These are phyloP conservation scores for Abrus pulchellus DNA, from an alignment of 306 rosid species.

Conservation along the genomic window DNA sequence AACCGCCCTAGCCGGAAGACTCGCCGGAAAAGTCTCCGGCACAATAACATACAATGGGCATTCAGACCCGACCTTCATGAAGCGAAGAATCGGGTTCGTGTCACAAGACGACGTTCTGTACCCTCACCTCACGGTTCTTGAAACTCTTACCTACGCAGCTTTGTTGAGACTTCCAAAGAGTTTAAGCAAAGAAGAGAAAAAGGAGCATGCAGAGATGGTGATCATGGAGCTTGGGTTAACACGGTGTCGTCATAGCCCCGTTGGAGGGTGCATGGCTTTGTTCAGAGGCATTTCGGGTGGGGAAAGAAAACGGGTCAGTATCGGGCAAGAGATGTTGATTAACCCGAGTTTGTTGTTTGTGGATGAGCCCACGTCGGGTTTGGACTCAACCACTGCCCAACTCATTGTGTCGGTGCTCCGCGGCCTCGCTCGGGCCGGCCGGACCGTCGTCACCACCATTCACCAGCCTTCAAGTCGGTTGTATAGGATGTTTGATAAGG, in stretches of 20 bases:
- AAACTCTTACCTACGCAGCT: constrained; percentile 76
- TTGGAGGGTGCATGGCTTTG: constrained; percentile 71
- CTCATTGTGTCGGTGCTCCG: constrained; percentile 61
- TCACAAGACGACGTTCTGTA: constrained; percentile 82
- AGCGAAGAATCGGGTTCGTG: constrained; percentile 79
- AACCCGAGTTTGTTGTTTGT: constrained; percentile 81
- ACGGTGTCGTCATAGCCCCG: constrained; percentile 62
- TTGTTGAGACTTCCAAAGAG: constrained; percentile 69
- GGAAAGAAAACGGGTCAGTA: constrained; percentile 84
- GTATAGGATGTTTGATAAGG: constrained; percentile 85
- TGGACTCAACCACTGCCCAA: constrained; percentile 86
- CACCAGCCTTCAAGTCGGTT: constrained; percentile 88
- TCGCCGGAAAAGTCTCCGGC: constrained; percentile 74
- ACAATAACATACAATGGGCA: constrained; percentile 72
- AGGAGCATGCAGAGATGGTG: constrained; percentile 66
- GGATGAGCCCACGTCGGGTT: constrained; percentile 92
- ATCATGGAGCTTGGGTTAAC: constrained; percentile 69
- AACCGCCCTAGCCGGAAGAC: constrained; percentile 75
- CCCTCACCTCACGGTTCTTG: constrained; percentile 84
- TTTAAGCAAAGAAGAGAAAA: constrained; percentile 64
- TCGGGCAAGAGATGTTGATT: constrained; percentile 87
- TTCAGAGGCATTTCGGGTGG: constrained; percentile 87
- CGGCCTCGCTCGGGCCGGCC: constrained; percentile 67
- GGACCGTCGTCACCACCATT: constrained; percentile 81
- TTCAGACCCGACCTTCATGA: constrained; percentile 57